A percentile compares a stretch with the other conserved stretches of the same genome.
These are phyloP conservation scores for Colletotrichum tanaceti DNA, from an alignment of 2,329 filamentous ascomycete species.

Conservation along the genomic window DNA sequence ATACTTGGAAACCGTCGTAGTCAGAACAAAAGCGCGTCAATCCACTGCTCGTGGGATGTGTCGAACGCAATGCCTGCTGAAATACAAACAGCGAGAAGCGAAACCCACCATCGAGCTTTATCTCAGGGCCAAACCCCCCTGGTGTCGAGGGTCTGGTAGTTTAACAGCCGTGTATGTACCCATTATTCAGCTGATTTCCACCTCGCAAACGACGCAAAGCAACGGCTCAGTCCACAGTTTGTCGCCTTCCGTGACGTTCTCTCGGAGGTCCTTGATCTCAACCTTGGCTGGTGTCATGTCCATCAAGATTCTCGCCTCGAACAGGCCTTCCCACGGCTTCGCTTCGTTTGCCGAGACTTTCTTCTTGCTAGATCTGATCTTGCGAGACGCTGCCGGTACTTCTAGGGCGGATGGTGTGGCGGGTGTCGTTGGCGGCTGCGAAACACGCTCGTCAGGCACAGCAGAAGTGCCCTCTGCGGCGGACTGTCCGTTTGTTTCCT, in stretches of 20 bases:
- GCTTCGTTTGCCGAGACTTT: slow-evolving; percentile 51
- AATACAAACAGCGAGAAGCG: slow-evolving; percentile 38
- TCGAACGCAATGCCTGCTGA: slow-evolving; percentile 20
- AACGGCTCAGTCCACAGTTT: slow-evolving; percentile 66
- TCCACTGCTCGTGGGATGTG: slow-evolving; percentile 5
- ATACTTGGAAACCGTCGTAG: slow-evolving; percentile 27
- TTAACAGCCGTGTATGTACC: slow-evolving; percentile 3
- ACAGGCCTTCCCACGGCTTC: slow-evolving; percentile 64
- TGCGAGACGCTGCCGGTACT: slow-evolving; percentile 39
- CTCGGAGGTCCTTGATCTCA: slow-evolving; percentile 64
- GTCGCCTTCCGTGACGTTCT: slow-evolving; percentile 59
- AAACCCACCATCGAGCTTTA: slow-evolving; percentile 18
- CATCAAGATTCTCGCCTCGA: slow-evolving; percentile 62
- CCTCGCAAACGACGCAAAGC: slow-evolving; percentile 62
- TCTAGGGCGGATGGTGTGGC: slow-evolving; percentile 30
- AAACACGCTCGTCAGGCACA: slow-evolving; percentile 42
- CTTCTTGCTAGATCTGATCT: slow-evolving; percentile 45
- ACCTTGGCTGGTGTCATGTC: slow-evolving; percentile 60
- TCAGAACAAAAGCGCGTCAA: slow-evolving; percentile 11
- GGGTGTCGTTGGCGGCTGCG: slow-evolving; percentile 42
- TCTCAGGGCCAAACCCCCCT: not conserved
- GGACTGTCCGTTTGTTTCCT: slow-evolving; percentile 54
- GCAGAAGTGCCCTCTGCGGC: slow-evolving; percentile 41
- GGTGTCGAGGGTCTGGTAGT: not conserved
- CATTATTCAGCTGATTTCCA: slow-evolving; percentile 56